These are phyloP conservation scores for Paracamarosporium sp. DNA, from an alignment of 2,329 filamentous ascomycete genomes.

Conservation along the genomic window DNA sequence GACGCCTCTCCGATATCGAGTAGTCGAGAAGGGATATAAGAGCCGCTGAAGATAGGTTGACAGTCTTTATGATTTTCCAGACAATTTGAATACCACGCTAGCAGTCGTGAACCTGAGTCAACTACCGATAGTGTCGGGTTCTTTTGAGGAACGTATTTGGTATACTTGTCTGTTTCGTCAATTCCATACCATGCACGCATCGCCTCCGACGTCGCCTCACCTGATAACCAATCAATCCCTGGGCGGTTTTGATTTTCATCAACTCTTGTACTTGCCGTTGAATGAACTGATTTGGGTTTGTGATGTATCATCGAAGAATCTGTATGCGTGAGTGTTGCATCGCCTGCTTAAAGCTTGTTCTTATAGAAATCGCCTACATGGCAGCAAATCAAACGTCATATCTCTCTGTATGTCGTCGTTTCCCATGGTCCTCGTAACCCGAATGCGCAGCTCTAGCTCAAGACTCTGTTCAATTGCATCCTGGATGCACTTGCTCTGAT, in stretches of 20 bases:
- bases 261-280: not conserved
- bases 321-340: not conserved
- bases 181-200: not conserved
- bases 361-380: not conserved
- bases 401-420: constrained; percentile 3
- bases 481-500: not conserved
- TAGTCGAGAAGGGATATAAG: not conserved
- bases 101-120: not conserved
- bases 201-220: not conserved
- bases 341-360: not conserved
- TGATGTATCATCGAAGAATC: no score
- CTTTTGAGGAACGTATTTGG: not conserved
- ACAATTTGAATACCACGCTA: constrained; percentile 5
- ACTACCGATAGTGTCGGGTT: not conserved
- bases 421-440: constrained; percentile 1
- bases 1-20: not conserved
- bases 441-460: constrained; percentile 1
- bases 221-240: not conserved
- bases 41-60: not conserved
- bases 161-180: not conserved
- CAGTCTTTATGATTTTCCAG: constrained; percentile 4
- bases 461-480: not conserved
- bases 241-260: not conserved
- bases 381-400: constrained; percentile 4
- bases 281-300: no score